Percentiles rank a stretch among this genome's conserved stretches.
Conservation (phyloP, 2,329 filamentous ascomycete genomes). For the Nemania sp. region DNA sequence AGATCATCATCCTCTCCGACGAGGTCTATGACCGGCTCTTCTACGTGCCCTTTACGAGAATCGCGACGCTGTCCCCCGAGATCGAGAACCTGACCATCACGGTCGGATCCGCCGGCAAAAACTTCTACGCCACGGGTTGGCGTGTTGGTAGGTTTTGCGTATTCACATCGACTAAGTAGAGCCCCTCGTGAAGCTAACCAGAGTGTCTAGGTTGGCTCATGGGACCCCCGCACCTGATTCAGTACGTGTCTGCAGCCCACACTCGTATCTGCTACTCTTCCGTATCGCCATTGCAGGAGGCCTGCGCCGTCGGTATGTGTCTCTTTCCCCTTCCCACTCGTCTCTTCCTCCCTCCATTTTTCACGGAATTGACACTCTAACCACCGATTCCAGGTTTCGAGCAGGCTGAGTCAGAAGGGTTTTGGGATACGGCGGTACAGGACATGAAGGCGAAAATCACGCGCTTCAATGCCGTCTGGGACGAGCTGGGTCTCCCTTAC, state of each 20-base stretch:
- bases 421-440: conserved; percentile 81
- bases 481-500: conserved; percentile 77
- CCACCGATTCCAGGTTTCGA: conserved; percentile 66
- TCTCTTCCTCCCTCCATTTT: not conserved
- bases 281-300: conserved; percentile 92
- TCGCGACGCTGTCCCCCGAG: conserved; percentile 88
- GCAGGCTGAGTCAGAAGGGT: conserved; percentile 79
- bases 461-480: conserved; percentile 81
- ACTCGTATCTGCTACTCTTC: conserved; percentile 96
- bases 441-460: conserved; percentile 93
- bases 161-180: not conserved
- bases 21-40: conserved; percentile 95
- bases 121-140: conserved; percentile 98
- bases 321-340: no score
- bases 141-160: conserved; percentile 63
- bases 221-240: conserved; percentile 83
- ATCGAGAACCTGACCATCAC: conserved; percentile 87
- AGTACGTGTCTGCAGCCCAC: conserved; percentile 89
- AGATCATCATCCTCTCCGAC: conserved; percentile 90
- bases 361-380: not conserved
- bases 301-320: conserved; percentile 76
- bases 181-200: not conserved
- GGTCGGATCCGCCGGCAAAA: conserved; percentile 95
- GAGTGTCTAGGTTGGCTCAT: conserved; percentile 76
- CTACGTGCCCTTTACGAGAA: conserved; percentile 92